These are phyloP conservation scores for Hypseocharis bilobata DNA, from an alignment of 441 rosid genomes.

Conservation along the genomic window DNA sequence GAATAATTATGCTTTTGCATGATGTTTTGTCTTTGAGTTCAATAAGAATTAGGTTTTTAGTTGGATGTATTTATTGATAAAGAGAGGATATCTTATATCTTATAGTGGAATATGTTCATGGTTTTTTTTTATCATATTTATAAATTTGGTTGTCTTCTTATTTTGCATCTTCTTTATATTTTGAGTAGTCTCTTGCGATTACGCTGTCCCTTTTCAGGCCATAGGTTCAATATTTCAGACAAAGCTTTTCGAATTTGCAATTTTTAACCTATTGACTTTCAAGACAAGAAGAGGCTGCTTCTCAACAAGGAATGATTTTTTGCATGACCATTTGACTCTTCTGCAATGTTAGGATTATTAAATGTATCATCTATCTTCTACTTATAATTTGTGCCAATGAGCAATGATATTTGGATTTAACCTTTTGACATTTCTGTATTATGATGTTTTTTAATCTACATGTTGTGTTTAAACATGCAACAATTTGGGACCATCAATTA, in stretches of 20 bases:
- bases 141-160: background rate
- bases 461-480: too few relatives aligned
- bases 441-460: background rate
- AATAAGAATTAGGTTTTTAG: background rate
- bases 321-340: slow-evolving; percentile 44
- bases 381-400: slow-evolving; percentile 10
- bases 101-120: background rate
- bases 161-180: background rate
- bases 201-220: slow-evolving; percentile 37
- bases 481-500: too few relatives aligned
- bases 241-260: slow-evolving; percentile 22
- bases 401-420: background rate
- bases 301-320: slow-evolving; percentile 43
- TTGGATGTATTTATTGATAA: too few relatives aligned
- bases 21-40: background rate
- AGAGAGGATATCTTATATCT: too few relatives aligned
- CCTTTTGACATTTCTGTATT: background rate
- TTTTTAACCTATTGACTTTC: slow-evolving; percentile 20
- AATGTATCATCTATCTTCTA: slow-evolving; percentile 46
- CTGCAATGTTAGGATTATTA: slow-evolving; percentile 79
- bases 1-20: background rate
- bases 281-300: slow-evolving; percentile 30
- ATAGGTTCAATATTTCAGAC: slow-evolving; percentile 22
- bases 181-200: slow-evolving; percentile 19
- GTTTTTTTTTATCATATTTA: background rate